phyloP scores from a whole-genome alignment of 495 filamentous ascomycete species.

The Ascodesmis nigricans region DNA sequence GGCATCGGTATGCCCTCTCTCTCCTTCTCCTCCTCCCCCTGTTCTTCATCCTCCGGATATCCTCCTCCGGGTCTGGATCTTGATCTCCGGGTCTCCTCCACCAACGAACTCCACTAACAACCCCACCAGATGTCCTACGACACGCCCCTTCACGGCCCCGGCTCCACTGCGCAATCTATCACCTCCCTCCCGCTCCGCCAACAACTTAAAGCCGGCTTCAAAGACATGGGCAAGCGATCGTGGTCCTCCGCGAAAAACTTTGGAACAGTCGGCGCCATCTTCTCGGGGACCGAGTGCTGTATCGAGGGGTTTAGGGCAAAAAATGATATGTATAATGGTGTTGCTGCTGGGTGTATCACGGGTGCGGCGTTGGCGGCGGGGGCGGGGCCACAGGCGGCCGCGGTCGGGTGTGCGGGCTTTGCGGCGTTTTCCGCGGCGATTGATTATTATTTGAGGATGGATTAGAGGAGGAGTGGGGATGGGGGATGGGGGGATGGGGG shows the following conservation, averaged over 20 bases:
- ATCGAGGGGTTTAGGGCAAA: slow-evolving; percentile 83
- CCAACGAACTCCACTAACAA: too few species aligned
- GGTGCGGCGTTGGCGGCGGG: slow-evolving; percentile 66
- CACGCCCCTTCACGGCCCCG: slow-evolving; percentile 32
- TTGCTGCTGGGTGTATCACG: slow-evolving; percentile 73
- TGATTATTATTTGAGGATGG: slow-evolving; percentile 68
- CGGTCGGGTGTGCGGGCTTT: slow-evolving; percentile 77
- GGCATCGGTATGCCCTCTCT: slow-evolving; percentile 68
- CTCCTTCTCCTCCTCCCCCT: slow-evolving; percentile 1
- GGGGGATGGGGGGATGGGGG: too few species aligned
- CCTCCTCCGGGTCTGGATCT: too few species aligned
- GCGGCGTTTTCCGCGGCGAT: slow-evolving; percentile 90
- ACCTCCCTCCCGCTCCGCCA: slow-evolving; percentile 53
- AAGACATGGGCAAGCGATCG: slow-evolving; percentile 74
- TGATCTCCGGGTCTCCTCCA: too few species aligned
- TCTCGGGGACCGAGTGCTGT: slow-evolving; percentile 80
- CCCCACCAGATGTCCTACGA: slow-evolving; percentile 65
- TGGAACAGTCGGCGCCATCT: slow-evolving; percentile 72
- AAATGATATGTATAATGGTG: slow-evolving; percentile 78
- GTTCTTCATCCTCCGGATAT: background rate
- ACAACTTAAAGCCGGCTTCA: slow-evolving; percentile 66
- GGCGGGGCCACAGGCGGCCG: slow-evolving; percentile 77
- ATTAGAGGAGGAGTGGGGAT: slow-evolving; percentile 7
- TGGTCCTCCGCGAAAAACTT: slow-evolving; percentile 86
- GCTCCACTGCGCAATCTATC: slow-evolving; percentile 37